phyloP scores from a whole-genome alignment of 768 basidiomycete genomes.

The Tubosaeta sp. region DNA sequence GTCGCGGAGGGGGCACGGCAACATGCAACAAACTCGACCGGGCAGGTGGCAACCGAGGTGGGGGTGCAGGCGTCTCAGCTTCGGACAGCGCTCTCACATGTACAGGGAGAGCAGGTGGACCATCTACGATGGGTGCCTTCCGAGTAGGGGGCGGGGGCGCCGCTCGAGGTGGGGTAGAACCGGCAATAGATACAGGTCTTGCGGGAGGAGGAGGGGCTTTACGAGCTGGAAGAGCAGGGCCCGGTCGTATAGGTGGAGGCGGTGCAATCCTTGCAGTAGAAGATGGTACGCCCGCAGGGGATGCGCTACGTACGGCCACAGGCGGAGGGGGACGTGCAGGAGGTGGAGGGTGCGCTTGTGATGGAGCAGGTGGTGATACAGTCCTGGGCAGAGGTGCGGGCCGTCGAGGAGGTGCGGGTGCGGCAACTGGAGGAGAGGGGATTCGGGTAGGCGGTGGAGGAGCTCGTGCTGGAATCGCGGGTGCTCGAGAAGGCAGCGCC shows the following conservation, averaged over 20 bases:
- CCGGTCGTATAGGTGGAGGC: slow-evolving; percentile 26
- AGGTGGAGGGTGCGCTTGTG: slow-evolving; percentile 23
- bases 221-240: slow-evolving; percentile 27
- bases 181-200: slow-evolving; percentile 34
- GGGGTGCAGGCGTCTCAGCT: slow-evolving; percentile 34
- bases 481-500: slow-evolving; percentile 37
- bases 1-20: slow-evolving; percentile 10
- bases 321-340: slow-evolving; percentile 27
- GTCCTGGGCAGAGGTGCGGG: slow-evolving; percentile 32
- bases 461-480: slow-evolving; percentile 40
- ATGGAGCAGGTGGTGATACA: slow-evolving; percentile 24
- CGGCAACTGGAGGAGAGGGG: slow-evolving; percentile 24
- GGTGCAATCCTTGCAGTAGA: slow-evolving; percentile 16
- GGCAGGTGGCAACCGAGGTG: slow-evolving; percentile 27
- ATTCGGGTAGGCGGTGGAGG: slow-evolving; percentile 40
- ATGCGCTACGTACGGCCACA: slow-evolving; percentile 23
- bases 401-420: slow-evolving; percentile 24
- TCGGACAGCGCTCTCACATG: slow-evolving; percentile 46
- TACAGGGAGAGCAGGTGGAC: slow-evolving; percentile 30
- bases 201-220: slow-evolving; percentile 41
- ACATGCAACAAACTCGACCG: slow-evolving; percentile 23
- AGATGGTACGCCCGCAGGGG: slow-evolving; percentile 15
- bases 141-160: slow-evolving; percentile 41
- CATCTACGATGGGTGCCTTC: slow-evolving; percentile 27
- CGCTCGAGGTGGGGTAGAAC: slow-evolving; percentile 26